Evolutionary conservation across 805 yeast genomes (phyloP), one percentile per base, ranked within the genome.

Genomic region (Candida oleophila): DNA sequence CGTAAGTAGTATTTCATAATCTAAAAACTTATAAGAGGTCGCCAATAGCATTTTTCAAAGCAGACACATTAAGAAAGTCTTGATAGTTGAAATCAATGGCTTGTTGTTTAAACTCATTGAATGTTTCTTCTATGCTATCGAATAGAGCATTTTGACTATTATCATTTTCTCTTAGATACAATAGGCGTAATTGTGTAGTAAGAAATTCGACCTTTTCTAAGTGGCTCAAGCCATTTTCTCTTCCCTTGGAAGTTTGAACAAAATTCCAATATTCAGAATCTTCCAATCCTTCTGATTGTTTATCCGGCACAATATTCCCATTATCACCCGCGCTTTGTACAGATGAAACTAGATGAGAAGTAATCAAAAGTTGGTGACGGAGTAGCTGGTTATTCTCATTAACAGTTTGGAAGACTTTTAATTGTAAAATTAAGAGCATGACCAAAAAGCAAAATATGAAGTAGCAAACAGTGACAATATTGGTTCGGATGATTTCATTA

Each of bases 381-480:
- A 57, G 37, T 34, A 66, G 48, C 18, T 45, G 46, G 42, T 63
- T 65, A 18, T 62, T 61, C 42, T 62, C 63, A 32, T 46, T 46
- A 3, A 62, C 44, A 2, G 44, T 37, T 9, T 43, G 43, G 20
- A 56, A 53, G 32, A 59, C 45, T 30, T 55, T 44, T 16, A 65
- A 32, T 45, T 64, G 66, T 2, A 62, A 33, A 3, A 55, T 35
- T 22, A 62, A 39, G 7, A 64, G 39, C 32, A 64, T 16, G 5
- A 57, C 42, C 15, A 62, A 46, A 38, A 62, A 51, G 7, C 57
- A 44, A n/a, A 59, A 45, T 16, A 61, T 43, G 36, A 62, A 41
- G 41, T 49, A 55, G 30, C 56, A 52, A 7, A 54, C 52, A 7
- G 41, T n/a, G 11, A 51, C 54, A 35, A 53, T 45, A 41, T 55